Evolutionary conservation across 2,329 filamentous ascomycete genomes (phyloP).

Genomic region (Diaporthe destruens): DNA sequence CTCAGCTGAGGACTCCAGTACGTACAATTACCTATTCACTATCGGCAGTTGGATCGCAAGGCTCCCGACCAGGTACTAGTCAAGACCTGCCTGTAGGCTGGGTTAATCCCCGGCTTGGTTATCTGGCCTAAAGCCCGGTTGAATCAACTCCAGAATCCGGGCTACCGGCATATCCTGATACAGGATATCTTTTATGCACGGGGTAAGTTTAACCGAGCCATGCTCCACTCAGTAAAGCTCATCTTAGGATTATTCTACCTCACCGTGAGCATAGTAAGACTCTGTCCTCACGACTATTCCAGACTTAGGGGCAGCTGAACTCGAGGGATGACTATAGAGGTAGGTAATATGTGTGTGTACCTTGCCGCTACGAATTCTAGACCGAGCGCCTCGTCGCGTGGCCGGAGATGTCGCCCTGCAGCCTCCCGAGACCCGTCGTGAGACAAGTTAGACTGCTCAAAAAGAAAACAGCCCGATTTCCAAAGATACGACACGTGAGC

Average conservation of each 20-base stretch:
- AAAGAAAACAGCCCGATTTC: neutral
- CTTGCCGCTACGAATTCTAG: neutral
- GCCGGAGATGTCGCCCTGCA: neutral
- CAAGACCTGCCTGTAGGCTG: neutral
- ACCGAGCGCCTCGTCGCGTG: slow-evolving; percentile 9
- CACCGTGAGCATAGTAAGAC: slow-evolving; percentile 3
- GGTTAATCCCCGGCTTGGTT: slow-evolving; percentile 1
- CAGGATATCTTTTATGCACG: neutral
- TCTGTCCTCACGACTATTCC: slow-evolving; percentile 4
- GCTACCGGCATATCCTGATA: slow-evolving; percentile 5
- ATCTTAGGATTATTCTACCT: slow-evolving; percentile 14
- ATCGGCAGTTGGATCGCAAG: too few species aligned
- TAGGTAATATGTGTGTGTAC: too few species aligned
- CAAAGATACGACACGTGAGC: neutral
- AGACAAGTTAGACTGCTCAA: neutral
- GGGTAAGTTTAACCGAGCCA: neutral
- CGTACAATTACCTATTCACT: too few species aligned
- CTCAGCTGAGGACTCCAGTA: too few species aligned
- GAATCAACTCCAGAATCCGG: neutral
- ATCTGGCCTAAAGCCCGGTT: slow-evolving; percentile 4
- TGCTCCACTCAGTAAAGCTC: neutral
- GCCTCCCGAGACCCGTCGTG: slow-evolving; percentile 13
- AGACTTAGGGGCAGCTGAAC: too few species aligned
- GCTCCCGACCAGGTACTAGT: too few species aligned
- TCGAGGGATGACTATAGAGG: too few species aligned